These are phyloP conservation scores for Cicer pinnatifidum DNA, from an alignment of 306 rosid species.

Conservation along the genomic window DNA sequence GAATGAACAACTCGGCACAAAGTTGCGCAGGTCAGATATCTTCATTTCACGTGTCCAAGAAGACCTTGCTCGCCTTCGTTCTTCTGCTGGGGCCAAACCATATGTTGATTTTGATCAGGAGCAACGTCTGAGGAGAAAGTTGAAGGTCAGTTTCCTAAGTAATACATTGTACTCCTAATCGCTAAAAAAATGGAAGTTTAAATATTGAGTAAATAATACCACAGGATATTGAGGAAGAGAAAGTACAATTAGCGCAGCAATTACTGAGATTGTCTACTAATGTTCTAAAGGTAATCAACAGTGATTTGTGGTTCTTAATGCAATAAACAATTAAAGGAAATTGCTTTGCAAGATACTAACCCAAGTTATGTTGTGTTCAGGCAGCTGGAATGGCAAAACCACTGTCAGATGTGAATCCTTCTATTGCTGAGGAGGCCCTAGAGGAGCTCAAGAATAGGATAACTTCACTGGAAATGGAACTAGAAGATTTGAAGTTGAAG, in stretches of 20 bases:
- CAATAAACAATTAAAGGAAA: slow-evolving; percentile 5
- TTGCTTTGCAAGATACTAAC: neutral
- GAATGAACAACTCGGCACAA: slow-evolving; percentile 73
- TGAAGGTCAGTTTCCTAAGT: slow-evolving; percentile 65
- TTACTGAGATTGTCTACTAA: slow-evolving; percentile 68
- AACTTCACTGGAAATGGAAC: slow-evolving; percentile 70
- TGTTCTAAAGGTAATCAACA: slow-evolving; percentile 66
- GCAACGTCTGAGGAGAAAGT: slow-evolving; percentile 61
- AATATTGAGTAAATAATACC: slow-evolving; percentile 45
- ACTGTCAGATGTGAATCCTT: slow-evolving; percentile 56
- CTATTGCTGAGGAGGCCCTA: slow-evolving; percentile 77
- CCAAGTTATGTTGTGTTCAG: slow-evolving; percentile 50
- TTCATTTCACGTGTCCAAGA: slow-evolving; percentile 71
- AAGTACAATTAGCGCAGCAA: slow-evolving; percentile 74
- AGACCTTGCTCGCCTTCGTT: slow-evolving; percentile 64
- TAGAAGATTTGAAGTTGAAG: slow-evolving; percentile 73
- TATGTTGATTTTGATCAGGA: slow-evolving; percentile 73
- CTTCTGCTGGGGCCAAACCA: slow-evolving; percentile 58
- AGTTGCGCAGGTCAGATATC: slow-evolving; percentile 61
- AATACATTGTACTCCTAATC: slow-evolving; percentile 2
- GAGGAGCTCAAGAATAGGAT: slow-evolving; percentile 61
- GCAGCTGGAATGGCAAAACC: slow-evolving; percentile 81
- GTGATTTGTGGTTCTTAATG: slow-evolving; percentile 7
- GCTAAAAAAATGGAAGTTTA: slow-evolving; percentile 27
- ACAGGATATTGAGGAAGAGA: slow-evolving; percentile 87